phyloP scores from a whole-genome alignment of 2,329 filamentous ascomycete species.

The Davidsoniella neocaledoniae region DNA sequence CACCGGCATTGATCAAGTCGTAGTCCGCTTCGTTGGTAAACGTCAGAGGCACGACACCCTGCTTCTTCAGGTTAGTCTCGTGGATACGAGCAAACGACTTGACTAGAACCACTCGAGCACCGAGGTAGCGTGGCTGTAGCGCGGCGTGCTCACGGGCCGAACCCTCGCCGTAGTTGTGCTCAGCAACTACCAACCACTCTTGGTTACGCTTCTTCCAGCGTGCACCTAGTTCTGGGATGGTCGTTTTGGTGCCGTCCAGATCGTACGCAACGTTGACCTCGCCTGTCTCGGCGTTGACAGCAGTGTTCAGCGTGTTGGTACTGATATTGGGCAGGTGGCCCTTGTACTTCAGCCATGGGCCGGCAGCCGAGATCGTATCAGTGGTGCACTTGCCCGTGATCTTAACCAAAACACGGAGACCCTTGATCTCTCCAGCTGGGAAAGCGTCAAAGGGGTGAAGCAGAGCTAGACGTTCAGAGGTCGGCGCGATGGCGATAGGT shows the following conservation, averaged over 20 bases:
- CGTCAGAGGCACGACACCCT: slow-evolving; percentile 86
- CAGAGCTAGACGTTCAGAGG: slow-evolving; percentile 77
- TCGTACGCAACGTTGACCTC: slow-evolving; percentile 92
- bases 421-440: slow-evolving; percentile 55
- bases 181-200: slow-evolving; percentile 86
- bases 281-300: slow-evolving; percentile 77
- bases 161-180: slow-evolving; percentile 94
- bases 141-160: slow-evolving; percentile 81
- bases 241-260: slow-evolving; percentile 52
- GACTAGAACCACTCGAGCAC: slow-evolving; percentile 63
- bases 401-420: slow-evolving; percentile 81
- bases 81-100: slow-evolving; percentile 88
- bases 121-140: slow-evolving; percentile 78
- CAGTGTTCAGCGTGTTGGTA: slow-evolving; percentile 92
- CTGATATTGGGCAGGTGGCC: slow-evolving; percentile 96
- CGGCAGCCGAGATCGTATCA: slow-evolving; percentile 93
- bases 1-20: slow-evolving; percentile 64
- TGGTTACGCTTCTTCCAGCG: slow-evolving; percentile 61
- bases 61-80: slow-evolving; percentile 93
- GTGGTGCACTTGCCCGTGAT: slow-evolving; percentile 97
- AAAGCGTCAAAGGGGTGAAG: slow-evolving; percentile 84
- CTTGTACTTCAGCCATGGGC: slow-evolving; percentile 98
- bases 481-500: slow-evolving; percentile 63
- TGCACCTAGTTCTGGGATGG: slow-evolving; percentile 75
- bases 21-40: slow-evolving; percentile 84